Percentiles rank a stretch among this genome's conserved stretches.
These are phyloP conservation scores for Dactylellina leptospora DNA, from an alignment of 2,329 filamentous ascomycete species.

Conservation along the genomic window DNA sequence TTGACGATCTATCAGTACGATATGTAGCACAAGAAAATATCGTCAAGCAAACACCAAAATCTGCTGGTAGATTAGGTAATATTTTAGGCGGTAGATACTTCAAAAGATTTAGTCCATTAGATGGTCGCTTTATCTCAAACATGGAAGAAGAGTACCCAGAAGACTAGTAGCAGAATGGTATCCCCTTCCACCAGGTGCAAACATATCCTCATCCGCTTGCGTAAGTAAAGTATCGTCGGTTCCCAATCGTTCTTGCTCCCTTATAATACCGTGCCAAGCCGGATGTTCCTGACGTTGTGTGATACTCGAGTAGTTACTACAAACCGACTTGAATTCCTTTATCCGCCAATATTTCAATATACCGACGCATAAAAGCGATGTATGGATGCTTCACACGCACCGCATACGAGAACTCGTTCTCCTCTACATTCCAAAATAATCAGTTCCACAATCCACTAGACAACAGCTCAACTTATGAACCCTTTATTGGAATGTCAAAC, in stretches of 20 bases:
- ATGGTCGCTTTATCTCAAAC: constrained; percentile 82
- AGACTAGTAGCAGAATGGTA: constrained; percentile 69
- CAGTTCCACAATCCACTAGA: background rate
- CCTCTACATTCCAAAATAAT: background rate
- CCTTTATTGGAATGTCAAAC: background rate
- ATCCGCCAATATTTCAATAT: constrained; percentile 27
- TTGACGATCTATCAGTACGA: constrained; percentile 67
- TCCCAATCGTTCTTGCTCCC: too few relatives aligned
- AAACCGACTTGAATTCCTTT: constrained; percentile 31
- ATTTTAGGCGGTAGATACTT: constrained; percentile 83
- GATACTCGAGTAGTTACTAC: too few relatives aligned
- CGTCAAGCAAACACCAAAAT: constrained; percentile 66
- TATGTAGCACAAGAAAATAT: constrained; percentile 87
- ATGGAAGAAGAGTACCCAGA: constrained; percentile 83
- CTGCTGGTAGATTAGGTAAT: constrained; percentile 69
- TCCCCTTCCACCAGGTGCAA: too few relatives aligned
- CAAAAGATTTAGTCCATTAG: constrained; percentile 77
- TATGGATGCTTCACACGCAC: constrained; percentile 41
- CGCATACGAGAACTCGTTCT: constrained; percentile 26
- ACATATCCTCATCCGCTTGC: too few relatives aligned
- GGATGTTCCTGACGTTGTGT: too few relatives aligned
- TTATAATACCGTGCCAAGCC: too few relatives aligned
- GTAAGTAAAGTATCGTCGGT: too few relatives aligned
- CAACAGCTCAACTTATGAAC: too few relatives aligned
- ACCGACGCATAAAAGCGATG: constrained; percentile 33